Percentiles rank a stretch among this genome's conserved stretches.
Evolutionary conservation across 2,329 filamentous ascomycete genomes (phyloP).

Genomic region (Cladosporium cucumerinum): DNA sequence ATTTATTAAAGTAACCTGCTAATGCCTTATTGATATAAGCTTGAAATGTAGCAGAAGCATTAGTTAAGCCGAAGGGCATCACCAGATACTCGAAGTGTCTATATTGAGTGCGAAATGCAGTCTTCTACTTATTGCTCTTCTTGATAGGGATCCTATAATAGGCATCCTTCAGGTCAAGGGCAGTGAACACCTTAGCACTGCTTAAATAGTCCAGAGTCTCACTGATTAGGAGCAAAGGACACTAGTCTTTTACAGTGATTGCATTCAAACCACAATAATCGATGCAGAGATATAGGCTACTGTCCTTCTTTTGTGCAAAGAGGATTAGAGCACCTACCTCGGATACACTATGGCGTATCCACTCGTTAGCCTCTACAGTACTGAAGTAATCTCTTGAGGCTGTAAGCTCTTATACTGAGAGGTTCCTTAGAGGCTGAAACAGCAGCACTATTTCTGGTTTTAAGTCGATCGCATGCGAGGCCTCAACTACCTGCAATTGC

Average conservation of each 20-base stretch:
- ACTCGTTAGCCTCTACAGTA: not conserved
- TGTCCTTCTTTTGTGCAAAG: no score
- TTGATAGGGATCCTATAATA: no score
- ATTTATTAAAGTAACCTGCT: slow-evolving; percentile 22
- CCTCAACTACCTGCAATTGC: no score
- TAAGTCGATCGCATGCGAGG: not conserved
- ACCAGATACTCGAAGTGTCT: no score
- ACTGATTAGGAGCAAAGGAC: not conserved
- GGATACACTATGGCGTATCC: not conserved
- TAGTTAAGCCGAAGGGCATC: no score
- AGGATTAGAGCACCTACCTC: no score
- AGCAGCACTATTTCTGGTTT: not conserved
- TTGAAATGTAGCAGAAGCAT: slow-evolving; percentile 12
- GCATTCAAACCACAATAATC: not conserved
- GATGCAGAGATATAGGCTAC: not conserved
- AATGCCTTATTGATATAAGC: slow-evolving; percentile 25
- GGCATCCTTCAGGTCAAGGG: no score
- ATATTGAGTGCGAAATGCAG: no score
- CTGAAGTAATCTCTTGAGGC: not conserved
- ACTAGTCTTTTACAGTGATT: slow-evolving; percentile 7
- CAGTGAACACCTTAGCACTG: not conserved
- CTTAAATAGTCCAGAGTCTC: not conserved
- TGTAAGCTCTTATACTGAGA: not conserved
- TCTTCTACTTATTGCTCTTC: no score
- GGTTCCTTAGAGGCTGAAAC: not conserved